Percentiles rank a stretch among this genome's conserved stretches.
phyloP scores from a whole-genome alignment of 306 rosid genomes.

The Quercus parvula region DNA sequence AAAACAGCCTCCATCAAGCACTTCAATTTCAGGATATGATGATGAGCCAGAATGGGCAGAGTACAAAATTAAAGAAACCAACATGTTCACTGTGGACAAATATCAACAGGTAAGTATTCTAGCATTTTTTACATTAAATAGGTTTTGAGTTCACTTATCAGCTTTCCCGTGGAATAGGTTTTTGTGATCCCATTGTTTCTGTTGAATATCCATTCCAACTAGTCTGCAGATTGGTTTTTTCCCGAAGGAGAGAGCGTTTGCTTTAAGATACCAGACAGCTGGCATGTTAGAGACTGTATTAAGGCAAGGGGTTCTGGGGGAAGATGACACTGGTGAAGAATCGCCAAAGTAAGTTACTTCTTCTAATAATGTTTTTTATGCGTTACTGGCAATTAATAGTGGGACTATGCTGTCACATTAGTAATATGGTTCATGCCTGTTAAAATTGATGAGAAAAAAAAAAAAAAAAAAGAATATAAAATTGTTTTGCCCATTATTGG shows the following conservation, averaged over 20 bases:
- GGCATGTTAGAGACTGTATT: slow-evolving; percentile 89
- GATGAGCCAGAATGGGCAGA: slow-evolving; percentile 82
- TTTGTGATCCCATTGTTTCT: slow-evolving; percentile 38
- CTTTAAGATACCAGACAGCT: slow-evolving; percentile 91
- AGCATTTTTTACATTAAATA: slow-evolving; percentile 5
- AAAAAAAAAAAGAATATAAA: background rate
- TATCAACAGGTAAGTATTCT: slow-evolving; percentile 83
- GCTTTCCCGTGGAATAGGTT: slow-evolving; percentile 6
- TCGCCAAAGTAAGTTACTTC: slow-evolving; percentile 66
- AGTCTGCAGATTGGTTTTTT: slow-evolving; percentile 97
- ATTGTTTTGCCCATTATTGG: background rate
- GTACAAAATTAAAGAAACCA: slow-evolving; percentile 93
- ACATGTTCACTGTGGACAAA: slow-evolving; percentile 87
- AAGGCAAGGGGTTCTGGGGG: slow-evolving; percentile 93
- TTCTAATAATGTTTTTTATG: slow-evolving; percentile 1
- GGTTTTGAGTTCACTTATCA: background rate
- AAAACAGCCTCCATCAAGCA: slow-evolving; percentile 65
- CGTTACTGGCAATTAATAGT: background rate
- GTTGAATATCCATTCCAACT: slow-evolving; percentile 58
- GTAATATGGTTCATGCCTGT: background rate
- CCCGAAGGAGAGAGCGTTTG: slow-evolving; percentile 81
- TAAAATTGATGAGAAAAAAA: background rate
- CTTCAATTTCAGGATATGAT: slow-evolving; percentile 51
- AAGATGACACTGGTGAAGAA: slow-evolving; percentile 93
- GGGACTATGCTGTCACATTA: background rate